These are phyloP conservation scores for Lactarius hengduanensis DNA, from an alignment of 768 basidiomycete genomes.

Conservation along the genomic window DNA sequence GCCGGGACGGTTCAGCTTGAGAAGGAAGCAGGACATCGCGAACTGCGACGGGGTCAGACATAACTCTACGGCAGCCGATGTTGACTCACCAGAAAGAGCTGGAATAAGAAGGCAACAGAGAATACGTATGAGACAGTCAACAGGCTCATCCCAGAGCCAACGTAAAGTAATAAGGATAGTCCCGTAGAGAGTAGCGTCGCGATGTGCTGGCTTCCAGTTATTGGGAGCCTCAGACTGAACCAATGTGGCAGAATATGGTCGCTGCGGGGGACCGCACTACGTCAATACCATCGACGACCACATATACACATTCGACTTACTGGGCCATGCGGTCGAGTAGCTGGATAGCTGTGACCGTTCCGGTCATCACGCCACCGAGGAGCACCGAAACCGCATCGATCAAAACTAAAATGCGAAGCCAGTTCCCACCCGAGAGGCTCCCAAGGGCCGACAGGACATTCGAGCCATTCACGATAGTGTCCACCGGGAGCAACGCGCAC, in stretches of 20 bases:
- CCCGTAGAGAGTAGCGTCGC: constrained; percentile 21
- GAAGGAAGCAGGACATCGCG: constrained; percentile 23
- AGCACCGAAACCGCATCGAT: constrained; percentile 27
- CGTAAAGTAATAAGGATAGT: constrained; percentile 25
- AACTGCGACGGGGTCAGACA: constrained; percentile 12
- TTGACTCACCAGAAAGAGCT: constrained; percentile 24
- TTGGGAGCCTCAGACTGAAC: constrained; percentile 24
- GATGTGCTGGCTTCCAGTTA: constrained; percentile 25
- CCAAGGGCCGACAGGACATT: constrained; percentile 29
- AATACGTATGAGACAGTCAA: constrained; percentile 28
- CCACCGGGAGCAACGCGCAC: constrained; percentile 22
- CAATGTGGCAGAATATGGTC: constrained; percentile 26
- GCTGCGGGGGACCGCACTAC: not conserved
- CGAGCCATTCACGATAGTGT: constrained; percentile 13
- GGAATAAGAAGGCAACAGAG: constrained; percentile 29
- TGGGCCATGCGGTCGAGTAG: constrained; percentile 27
- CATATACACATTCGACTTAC: not conserved
- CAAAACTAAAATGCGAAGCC: constrained; percentile 27
- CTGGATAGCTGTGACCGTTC: constrained; percentile 23
- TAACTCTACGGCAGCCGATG: not conserved
- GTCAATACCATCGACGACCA: not conserved
- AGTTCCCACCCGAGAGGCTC: constrained; percentile 20
- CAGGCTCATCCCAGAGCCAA: constrained; percentile 28
- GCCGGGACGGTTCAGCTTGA: constrained; percentile 25
- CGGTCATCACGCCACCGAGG: constrained; percentile 28